Conservation (phyloP, 2,329 filamentous ascomycete species). For the Alternaria metachromatica region DNA sequence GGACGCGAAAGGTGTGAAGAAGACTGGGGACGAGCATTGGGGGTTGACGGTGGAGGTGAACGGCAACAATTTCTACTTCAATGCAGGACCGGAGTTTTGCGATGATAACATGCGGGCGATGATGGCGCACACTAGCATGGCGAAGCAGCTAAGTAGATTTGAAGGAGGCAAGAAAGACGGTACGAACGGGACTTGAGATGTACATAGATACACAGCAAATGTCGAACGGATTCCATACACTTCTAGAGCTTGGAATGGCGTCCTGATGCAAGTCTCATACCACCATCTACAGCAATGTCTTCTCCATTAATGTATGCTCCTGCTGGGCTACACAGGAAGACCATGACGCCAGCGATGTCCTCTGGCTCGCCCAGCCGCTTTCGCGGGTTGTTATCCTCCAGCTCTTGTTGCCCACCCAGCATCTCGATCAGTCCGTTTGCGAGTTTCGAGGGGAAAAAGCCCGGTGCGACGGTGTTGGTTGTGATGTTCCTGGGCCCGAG, state of each 20-base stretch:
- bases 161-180: constrained; percentile 20
- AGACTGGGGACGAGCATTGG: constrained; percentile 28
- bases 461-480: constrained; percentile 49
- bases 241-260: constrained; percentile 36
- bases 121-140: constrained; percentile 42
- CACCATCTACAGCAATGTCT: constrained; percentile 42
- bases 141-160: constrained; percentile 33
- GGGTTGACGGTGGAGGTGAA: constrained; percentile 40
- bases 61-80: constrained; percentile 36
- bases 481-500: constrained; percentile 50
- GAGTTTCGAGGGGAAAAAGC: constrained; percentile 50
- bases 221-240: background rate
- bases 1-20: constrained; percentile 31
- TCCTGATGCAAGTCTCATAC: constrained; percentile 34
- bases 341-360: constrained; percentile 49
- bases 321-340: constrained; percentile 42
- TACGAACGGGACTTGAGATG: constrained; percentile 1
- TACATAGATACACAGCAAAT: background rate
- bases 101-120: constrained; percentile 38
- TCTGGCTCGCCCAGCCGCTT: constrained; percentile 43
- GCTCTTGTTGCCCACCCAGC: constrained; percentile 51
- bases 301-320: constrained; percentile 42
- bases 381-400: constrained; percentile 41
- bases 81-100: constrained; percentile 24
- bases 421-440: constrained; percentile 48